Evolutionary conservation across 305 asterid species (phyloP).

Genomic region (Fraxinus sp.): DNA sequence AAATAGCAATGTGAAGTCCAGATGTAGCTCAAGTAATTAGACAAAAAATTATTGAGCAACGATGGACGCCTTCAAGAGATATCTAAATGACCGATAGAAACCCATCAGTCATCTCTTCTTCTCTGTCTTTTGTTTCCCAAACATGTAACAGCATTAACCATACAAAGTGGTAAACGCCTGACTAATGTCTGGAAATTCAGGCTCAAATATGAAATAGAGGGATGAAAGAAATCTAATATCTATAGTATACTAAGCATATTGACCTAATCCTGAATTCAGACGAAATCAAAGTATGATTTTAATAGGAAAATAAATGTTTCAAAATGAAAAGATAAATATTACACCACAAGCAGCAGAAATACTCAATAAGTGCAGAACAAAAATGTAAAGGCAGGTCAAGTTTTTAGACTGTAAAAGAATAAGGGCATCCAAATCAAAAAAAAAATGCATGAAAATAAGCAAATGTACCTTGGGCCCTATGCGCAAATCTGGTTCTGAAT

Average conservation of each 20-base stretch:
- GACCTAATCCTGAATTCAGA: neutral
- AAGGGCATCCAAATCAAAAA: neutral
- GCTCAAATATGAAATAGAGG: neutral
- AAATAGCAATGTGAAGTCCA: constrained; percentile 33
- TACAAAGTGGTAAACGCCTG: constrained; percentile 32
- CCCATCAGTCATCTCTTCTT: constrained; percentile 25
- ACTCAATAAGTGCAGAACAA: neutral
- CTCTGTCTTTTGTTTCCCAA: constrained; percentile 41
- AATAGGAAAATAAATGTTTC: neutral
- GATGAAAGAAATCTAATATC: neutral
- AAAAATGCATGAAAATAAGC: neutral
- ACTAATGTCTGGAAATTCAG: constrained; percentile 30
- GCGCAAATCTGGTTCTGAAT: constrained; percentile 27
- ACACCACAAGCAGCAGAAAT: neutral
- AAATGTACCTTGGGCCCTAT: constrained; percentile 45
- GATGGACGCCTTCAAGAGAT: constrained; percentile 44
- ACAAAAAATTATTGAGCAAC: constrained; percentile 30
- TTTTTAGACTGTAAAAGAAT: neutral
- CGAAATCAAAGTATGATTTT: neutral
- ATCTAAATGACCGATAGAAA: constrained; percentile 30
- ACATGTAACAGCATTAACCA: constrained; percentile 43
- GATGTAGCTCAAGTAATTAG: constrained; percentile 50
- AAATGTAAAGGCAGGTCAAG: neutral
- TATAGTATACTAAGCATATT: neutral
- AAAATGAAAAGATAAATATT: neutral